Conservation (phyloP, 2,329 filamentous ascomycete genomes). For the Chrysoporthe puriensis region DNA sequence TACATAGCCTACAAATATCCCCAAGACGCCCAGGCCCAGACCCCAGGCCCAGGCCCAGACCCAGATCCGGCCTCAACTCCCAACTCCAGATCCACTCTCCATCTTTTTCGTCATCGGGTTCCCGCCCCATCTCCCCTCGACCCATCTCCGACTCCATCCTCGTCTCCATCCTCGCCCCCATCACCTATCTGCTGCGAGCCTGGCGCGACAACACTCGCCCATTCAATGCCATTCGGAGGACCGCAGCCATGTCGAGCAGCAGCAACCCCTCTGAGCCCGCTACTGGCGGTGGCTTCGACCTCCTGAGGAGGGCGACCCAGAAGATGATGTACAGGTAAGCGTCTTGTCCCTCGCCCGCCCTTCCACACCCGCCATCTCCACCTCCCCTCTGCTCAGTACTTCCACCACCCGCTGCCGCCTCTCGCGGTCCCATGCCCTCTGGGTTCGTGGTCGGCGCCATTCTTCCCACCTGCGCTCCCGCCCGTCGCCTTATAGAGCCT, state of each 20-base stretch:
- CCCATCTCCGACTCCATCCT: constrained; percentile 4
- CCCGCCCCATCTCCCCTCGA: constrained; percentile 5
- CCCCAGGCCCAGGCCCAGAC: constrained; percentile 1
- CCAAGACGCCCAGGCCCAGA: background rate
- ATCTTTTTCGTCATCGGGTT: constrained; percentile 7
- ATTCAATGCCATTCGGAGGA: constrained; percentile 2
- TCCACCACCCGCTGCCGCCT: background rate
- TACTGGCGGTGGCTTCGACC: constrained; percentile 56
- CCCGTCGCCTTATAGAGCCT: background rate
- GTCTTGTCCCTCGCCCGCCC: background rate
- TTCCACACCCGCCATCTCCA: background rate
- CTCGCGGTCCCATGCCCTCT: background rate
- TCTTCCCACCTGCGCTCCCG: background rate
- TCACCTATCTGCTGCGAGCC: background rate
- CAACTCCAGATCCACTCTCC: background rate
- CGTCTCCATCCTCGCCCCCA: background rate
- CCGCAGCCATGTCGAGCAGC: constrained; percentile 51
- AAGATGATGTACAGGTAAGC: constrained; percentile 65
- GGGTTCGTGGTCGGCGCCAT: background rate
- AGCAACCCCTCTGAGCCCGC: constrained; percentile 44
- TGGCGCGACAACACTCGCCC: constrained; percentile 3
- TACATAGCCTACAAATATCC: constrained; percentile 4
- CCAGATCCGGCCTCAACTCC: constrained; percentile 1
- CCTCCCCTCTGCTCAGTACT: background rate
- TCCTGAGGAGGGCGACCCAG: constrained; percentile 64